phyloP scores from a whole-genome alignment of 441 rosid species.

The Gossypium trilobum region DNA sequence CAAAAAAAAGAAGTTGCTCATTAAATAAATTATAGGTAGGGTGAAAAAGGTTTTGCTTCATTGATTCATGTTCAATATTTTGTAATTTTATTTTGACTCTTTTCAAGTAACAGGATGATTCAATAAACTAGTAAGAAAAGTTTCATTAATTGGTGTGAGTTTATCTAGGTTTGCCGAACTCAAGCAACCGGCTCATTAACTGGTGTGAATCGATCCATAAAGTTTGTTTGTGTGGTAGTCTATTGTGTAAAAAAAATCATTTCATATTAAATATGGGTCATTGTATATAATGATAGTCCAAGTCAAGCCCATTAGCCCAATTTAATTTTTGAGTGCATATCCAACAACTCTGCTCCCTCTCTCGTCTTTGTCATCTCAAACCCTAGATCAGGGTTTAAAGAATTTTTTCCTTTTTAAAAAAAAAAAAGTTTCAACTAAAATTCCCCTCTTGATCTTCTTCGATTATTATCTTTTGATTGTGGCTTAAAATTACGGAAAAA shows the following conservation, averaged over 20 bases:
- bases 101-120: background rate
- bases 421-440: background rate
- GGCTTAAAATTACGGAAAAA: background rate
- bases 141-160: background rate
- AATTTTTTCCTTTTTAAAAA: background rate
- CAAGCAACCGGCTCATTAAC: too few relatives aligned
- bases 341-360: background rate
- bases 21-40: too few relatives aligned
- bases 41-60: too few relatives aligned
- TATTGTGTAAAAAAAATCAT: background rate
- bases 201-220: too few relatives aligned
- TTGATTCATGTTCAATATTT: background rate
- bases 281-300: background rate
- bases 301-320: background rate
- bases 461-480: background rate
- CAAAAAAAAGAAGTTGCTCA: too few relatives aligned
- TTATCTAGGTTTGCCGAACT: too few relatives aligned
- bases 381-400: conserved; percentile 1
- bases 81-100: too few relatives aligned
- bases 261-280: background rate
- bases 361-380: background rate
- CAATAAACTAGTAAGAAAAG: background rate
- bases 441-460: background rate
- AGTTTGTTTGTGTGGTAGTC: background rate
- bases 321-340: background rate